Evolutionary conservation across 2,329 filamentous ascomycete genomes (phyloP), one percentile per base, ranked within the genome.

Genomic region (Neonectria neomacrospora): DNA sequence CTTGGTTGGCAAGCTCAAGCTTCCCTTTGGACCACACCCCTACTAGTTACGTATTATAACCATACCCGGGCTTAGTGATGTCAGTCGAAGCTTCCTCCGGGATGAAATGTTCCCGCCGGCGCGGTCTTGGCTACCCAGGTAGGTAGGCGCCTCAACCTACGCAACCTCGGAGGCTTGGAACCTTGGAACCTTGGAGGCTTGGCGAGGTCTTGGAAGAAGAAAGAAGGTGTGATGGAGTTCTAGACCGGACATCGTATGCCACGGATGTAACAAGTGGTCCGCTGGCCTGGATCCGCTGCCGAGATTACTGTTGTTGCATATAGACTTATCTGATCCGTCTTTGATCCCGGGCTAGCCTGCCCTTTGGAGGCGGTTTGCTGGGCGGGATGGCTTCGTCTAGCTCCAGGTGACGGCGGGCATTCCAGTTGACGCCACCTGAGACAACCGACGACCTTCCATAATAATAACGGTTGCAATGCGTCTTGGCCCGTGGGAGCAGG

Each of bases 321-420:
- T 64, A 58, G 37, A 64, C 67, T 70, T 71, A 69, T 71, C 70
- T 69, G 68, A 64, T 71, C 44, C 58, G 63, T 45, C 23, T 58
- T 58, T 37, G 62, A 61, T 61, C 52, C 63, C 58, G 48, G 48
- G 42, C 42, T 50, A 30, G 48, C 55, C 41, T 22, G 34, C 34
- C 51, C 57, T 50, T 53, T 55, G 26, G 11, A 5, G 47, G 28
- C 47, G 37, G 28, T 34, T 26, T 26, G 12, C 8, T 26, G n/a
- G 32, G 22, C 34, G 48, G 60, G n/a, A 44, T 45, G 61, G 26
- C 32, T 41, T 41, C 37, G 11, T 41, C 37, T 41, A 20, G 37
- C 37, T 39, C 37, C 5, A 18, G 8, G 37, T 9, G 50, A 22
- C 39, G 42, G 32, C 50, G 54, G 34, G 26, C 12, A 47, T 20